phyloP scores from a whole-genome alignment of 805 yeast species.

The Candida qinlingensis region DNA sequence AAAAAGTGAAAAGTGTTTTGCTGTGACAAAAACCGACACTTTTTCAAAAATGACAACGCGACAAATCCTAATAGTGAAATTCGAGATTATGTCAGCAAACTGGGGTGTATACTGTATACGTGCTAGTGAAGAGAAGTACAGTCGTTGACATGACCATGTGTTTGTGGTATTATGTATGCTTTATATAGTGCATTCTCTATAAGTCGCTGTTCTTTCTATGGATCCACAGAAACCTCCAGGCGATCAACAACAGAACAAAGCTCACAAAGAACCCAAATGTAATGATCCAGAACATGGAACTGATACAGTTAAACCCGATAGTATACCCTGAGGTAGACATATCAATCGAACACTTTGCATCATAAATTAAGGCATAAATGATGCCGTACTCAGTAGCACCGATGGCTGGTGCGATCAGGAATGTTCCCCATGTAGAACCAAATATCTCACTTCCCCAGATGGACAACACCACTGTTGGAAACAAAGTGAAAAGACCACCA shows the following conservation, averaged over 20 bases:
- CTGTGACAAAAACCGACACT: neutral
- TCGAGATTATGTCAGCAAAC: neutral
- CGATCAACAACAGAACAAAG: conserved; percentile 9
- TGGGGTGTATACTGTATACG: too few species aligned
- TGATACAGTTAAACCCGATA: conserved; percentile 10
- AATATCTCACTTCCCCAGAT: conserved; percentile 86
- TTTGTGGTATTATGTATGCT: too few species aligned
- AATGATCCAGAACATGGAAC: conserved; percentile 17
- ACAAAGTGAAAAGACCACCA: conserved; percentile 81
- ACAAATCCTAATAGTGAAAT: neutral
- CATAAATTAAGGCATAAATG: conserved; percentile 61
- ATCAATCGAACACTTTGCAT: conserved; percentile 26
- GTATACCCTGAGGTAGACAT: neutral
- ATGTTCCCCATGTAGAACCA: conserved; percentile 91
- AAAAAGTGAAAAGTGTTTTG: neutral
- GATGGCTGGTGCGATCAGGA: conserved; percentile 83
- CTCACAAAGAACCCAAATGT: conserved; percentile 12
- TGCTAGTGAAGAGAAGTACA: too few species aligned
- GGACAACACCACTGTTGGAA: conserved; percentile 77
- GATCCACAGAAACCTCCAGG: conserved; percentile 21
- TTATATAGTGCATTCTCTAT: too few species aligned
- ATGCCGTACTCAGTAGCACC: conserved; percentile 70
- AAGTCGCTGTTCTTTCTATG: neutral
- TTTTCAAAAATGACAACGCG: conserved; percentile 15
- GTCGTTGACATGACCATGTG: too few species aligned